Conservation (phyloP, 257 asterid genomes). For the Echium plantagineum region DNA sequence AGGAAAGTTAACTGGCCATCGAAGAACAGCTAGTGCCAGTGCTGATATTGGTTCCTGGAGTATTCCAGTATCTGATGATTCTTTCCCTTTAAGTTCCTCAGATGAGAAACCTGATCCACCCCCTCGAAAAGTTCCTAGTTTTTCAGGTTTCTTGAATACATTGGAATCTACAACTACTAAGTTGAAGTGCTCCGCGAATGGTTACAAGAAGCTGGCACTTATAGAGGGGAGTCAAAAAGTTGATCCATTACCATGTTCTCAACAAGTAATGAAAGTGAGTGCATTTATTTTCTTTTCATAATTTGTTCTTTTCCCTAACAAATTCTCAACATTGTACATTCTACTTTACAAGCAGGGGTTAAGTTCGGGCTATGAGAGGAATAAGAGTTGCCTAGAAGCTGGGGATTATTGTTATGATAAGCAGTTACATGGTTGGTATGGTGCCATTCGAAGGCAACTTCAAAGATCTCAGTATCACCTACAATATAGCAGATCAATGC, state of each 20-base stretch:
- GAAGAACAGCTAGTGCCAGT: slow-evolving; percentile 91
- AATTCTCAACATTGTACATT: background rate
- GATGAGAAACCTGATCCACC: slow-evolving; percentile 31
- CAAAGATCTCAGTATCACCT: slow-evolving; percentile 84
- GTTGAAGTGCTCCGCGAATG: slow-evolving; percentile 65
- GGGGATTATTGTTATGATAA: slow-evolving; percentile 55
- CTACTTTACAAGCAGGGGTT: slow-evolving; percentile 30
- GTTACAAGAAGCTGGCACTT: slow-evolving; percentile 58
- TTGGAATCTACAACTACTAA: slow-evolving; percentile 54
- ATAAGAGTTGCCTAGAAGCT: slow-evolving; percentile 59
- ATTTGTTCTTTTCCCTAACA: background rate
- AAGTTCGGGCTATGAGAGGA: slow-evolving; percentile 43
- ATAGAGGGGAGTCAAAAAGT: slow-evolving; percentile 42
- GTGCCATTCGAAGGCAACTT: slow-evolving; percentile 67
- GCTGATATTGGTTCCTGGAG: slow-evolving; percentile 82
- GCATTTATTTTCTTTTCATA: background rate
- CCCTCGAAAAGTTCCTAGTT: slow-evolving; percentile 66
- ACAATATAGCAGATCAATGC: slow-evolving; percentile 68
- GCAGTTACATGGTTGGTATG: slow-evolving; percentile 71
- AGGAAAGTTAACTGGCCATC: slow-evolving; percentile 52
- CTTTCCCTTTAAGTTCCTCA: slow-evolving; percentile 23
- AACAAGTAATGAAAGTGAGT: slow-evolving; percentile 50
- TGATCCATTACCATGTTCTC: slow-evolving; percentile 46
- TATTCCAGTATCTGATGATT: slow-evolving; percentile 43
- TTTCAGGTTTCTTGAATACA: slow-evolving; percentile 57